A percentile compares a stretch with the other conserved stretches of the same genome.
phyloP scores from a whole-genome alignment of 768 basidiomycete genomes.

The Hortiboletus flavorubellus region DNA sequence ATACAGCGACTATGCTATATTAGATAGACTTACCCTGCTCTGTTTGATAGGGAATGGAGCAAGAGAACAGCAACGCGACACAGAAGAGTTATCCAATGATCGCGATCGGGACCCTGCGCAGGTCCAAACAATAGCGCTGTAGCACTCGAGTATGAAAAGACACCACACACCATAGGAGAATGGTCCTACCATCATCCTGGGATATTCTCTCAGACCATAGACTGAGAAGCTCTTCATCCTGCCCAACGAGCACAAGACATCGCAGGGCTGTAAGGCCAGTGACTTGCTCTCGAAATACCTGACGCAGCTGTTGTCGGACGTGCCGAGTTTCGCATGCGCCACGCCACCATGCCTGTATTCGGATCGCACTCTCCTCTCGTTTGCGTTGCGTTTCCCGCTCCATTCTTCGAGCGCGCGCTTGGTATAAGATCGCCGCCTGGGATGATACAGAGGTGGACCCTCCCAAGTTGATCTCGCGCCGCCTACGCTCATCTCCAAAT shows the following conservation, averaged over 20 bases:
- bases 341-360: constrained; percentile 71
- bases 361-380: constrained; percentile 54
- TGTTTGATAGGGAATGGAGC: constrained; percentile 47
- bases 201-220: constrained; percentile 31
- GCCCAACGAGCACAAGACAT: constrained; percentile 61
- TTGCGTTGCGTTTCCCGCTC: constrained; percentile 56
- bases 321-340: constrained; percentile 41
- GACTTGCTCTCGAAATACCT: constrained; percentile 50
- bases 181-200: constrained; percentile 19
- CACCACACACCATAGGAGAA: not conserved
- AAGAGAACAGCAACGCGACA: constrained; percentile 47
- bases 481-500: constrained; percentile 48
- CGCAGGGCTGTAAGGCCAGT: constrained; percentile 55
- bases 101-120: constrained; percentile 34
- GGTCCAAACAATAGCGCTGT: constrained; percentile 42
- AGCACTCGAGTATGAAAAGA: constrained; percentile 1
- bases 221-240: constrained; percentile 30
- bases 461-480: constrained; percentile 74
- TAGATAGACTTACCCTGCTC: constrained; percentile 45
- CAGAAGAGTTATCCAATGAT: constrained; percentile 63
- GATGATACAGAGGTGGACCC: constrained; percentile 53
- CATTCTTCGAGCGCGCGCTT: constrained; percentile 56
- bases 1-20: not conserved
- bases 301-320: constrained; percentile 45
- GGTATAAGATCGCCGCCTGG: constrained; percentile 55